Evolutionary conservation across 2,329 filamentous ascomycete species (phyloP), one percentile per base, ranked within the genome.

Genomic region (Aspergillus thermomutatus): DNA sequence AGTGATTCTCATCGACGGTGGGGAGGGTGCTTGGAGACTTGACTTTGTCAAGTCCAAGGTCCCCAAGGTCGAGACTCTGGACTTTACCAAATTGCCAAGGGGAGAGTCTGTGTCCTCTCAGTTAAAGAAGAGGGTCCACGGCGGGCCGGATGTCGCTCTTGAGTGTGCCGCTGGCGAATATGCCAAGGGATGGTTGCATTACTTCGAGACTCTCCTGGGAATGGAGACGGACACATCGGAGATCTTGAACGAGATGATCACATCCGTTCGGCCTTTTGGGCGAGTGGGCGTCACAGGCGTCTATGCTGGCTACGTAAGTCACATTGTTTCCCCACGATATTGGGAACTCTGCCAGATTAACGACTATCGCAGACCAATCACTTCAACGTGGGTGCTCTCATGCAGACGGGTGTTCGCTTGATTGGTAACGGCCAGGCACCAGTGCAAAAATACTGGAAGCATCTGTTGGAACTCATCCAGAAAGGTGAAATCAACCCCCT

Each of bases 321-420:
- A 25, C n/a, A 23, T 45, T 17, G 10, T n/a, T 34, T 31, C 25
- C 50, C 25, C 45, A 34, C 23, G 14, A 26, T 46, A 6, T 27
- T 53, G 14, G 7, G 9, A 47, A 54, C 26, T 6, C 26, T 10
- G 10, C 21, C 11, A 21, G 27, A 21, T 40, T 46, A 26, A 50
- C 37, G 19, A 64, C 62, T 52, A 9, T 46, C 10, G 1, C 60
- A 87, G 82, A 90, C 87, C 23, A 92, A 91, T 74, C 88, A 91
- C 72, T 90, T 93, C 80, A 91, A 91, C 74, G 87, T 93, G 64
- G 90, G 91, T 9, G 87, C 89, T 0, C 70, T 95, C 14, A 95
- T 95, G 91, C 86, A 95, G 75, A 86, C 89, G 31, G 91, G 91
- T n/a, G 85, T 95, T 63, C 87, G 89, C 1, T 82, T 96, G 47